Evolutionary conservation across 176 grass and related monocot genomes (phyloP), one percentile per base, ranked within the genome.

Genomic region (bread wheat (Triticum aestivum)): DNA sequence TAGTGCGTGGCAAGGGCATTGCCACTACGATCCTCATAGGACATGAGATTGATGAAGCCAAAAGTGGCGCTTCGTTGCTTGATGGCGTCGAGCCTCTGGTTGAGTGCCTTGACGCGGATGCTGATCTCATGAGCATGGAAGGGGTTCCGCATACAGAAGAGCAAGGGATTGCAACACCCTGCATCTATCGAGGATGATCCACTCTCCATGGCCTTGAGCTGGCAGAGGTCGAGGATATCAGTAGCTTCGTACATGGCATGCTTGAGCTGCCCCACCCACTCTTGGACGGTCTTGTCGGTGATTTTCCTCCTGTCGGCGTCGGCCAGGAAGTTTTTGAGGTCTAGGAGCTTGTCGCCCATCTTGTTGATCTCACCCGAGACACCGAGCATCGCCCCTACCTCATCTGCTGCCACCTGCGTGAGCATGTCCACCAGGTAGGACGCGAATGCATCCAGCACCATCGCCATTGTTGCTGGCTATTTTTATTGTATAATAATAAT

Each of bases 251-350:
- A 73, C 81, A 83, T 83, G 68, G 67, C 14, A 4, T 0, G 47
- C 21, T 29, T 83, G 12, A 83, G 81, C 67, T 83, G 49, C 12
- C 33, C 54, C 17, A 83, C 81, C 66, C 81, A 83, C 7, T 49
- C 86, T 0, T 62, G 38, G 6, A 89, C 80, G 0, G 0, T 9
- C 15, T 4, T 0, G 0, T 80, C 79, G 2, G 13, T 4, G 44
- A 69, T 69, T 2, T 20, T 15, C 13, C 62, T 58, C 65, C 62
- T 35, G 4, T 92, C 87, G 0, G 83, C 79, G 0, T 92, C 56
- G 0, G 5, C 29, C 4, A 92, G 44, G 18, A 66, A 29, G 23
- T 13, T 2, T 4, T 63, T 17, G 33, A 93, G n/a, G 5, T 11
- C 61, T 5, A 3, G 1, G 1, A 92, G 88, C 62, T 24, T 81